A percentile compares a stretch with the other conserved stretches of the same genome.
These are phyloP conservation scores for Myxozyma mucilagina DNA, from an alignment of 805 yeast genomes.

Conservation along the genomic window DNA sequence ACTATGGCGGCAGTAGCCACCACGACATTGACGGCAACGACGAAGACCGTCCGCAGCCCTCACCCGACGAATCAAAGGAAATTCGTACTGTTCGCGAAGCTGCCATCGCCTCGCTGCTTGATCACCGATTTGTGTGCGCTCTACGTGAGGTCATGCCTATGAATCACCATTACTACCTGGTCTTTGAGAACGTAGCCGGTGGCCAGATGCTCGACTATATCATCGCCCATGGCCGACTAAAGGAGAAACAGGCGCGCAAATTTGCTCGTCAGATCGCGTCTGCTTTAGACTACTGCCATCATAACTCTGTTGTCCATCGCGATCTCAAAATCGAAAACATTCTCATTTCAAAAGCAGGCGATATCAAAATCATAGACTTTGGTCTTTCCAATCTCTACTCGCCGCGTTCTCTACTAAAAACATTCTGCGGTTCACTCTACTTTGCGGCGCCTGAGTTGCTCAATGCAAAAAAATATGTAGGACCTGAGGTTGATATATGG, in stretches of 20 bases:
- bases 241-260: conserved; percentile 90
- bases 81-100: conserved; percentile 93
- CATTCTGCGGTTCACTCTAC: conserved; percentile 95
- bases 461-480: conserved; percentile 87
- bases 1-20: conserved; percentile 58
- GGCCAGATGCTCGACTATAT: conserved; percentile 97
- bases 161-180: conserved; percentile 96
- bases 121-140: conserved; percentile 90
- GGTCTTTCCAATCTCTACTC: conserved; percentile 89
- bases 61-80: conserved; percentile 78
- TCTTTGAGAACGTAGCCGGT: conserved; percentile 94
- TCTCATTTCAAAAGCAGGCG: conserved; percentile 90
- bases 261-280: conserved; percentile 94
- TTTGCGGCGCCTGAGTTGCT: conserved; percentile 98
- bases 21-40: conserved; percentile 48
- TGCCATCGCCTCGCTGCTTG: conserved; percentile 82
- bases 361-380: conserved; percentile 92
- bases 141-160: conserved; percentile 91
- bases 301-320: conserved; percentile 92
- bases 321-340: conserved; percentile 96
- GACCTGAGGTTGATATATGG: conserved; percentile 99
- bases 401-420: conserved; percentile 68
- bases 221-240: conserved; percentile 90
- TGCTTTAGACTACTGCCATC: conserved; percentile 91
- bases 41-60: conserved; percentile 38